A percentile compares a stretch with the other conserved stretches of the same genome.
These are phyloP conservation scores for Poronia punctata DNA, from an alignment of 495 filamentous ascomycete genomes.

Conservation along the genomic window DNA sequence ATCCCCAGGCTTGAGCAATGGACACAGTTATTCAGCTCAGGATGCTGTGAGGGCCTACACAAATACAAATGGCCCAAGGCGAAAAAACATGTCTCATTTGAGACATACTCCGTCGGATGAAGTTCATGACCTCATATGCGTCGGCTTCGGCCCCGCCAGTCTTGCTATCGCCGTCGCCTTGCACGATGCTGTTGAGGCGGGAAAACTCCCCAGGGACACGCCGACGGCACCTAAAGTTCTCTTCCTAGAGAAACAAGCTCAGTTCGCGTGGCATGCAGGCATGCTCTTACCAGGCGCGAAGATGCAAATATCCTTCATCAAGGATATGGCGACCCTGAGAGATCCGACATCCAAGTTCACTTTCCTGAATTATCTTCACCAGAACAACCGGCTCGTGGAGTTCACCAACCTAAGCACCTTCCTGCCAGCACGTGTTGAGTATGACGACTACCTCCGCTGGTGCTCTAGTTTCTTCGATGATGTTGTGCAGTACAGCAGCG, in stretches of 20 bases:
- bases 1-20: constrained; percentile 16
- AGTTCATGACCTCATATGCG: constrained; percentile 75
- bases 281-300: constrained; percentile 90
- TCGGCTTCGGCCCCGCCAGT: constrained; percentile 91
- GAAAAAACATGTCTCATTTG: constrained; percentile 26
- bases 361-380: constrained; percentile 88
- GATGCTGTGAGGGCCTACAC: neutral
- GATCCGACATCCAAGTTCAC: constrained; percentile 89
- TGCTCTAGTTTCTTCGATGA: constrained; percentile 76
- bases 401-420: constrained; percentile 91
- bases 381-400: constrained; percentile 67
- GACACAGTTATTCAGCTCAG: constrained; percentile 1
- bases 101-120: constrained; percentile 40
- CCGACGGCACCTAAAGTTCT: constrained; percentile 55
- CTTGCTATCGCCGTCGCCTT: constrained; percentile 88
- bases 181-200: constrained; percentile 55
- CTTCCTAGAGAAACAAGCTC: constrained; percentile 77
- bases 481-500: constrained; percentile 68
- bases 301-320: constrained; percentile 98
- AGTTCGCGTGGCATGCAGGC: constrained; percentile 87
- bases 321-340: constrained; percentile 84
- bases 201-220: constrained; percentile 30
- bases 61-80: constrained; percentile 3
- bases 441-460: constrained; percentile 93
- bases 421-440: constrained; percentile 78